Conservation (phyloP, 371 early-diverging fungal species). For the Mucor saturninus region DNA sequence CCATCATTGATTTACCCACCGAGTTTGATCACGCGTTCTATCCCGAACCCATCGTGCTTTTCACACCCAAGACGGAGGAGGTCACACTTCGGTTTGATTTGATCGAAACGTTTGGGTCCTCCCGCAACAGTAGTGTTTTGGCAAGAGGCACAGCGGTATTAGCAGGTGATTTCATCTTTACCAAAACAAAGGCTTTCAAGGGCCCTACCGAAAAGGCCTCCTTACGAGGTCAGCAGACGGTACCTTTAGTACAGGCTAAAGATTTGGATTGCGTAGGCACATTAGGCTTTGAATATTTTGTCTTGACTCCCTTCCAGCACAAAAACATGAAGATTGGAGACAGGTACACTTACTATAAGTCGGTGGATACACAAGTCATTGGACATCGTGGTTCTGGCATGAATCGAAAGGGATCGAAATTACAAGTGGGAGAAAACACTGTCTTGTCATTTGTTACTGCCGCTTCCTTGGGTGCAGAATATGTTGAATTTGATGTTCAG, state of each 20-base stretch:
- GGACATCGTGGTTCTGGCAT: constrained; percentile 97
- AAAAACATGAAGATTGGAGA: constrained; percentile 60
- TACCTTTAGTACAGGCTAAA: constrained; percentile 61
- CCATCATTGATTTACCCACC: constrained; percentile 65
- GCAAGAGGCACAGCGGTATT: constrained; percentile 67
- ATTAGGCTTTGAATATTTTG: constrained; percentile 66
- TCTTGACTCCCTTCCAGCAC: constrained; percentile 72
- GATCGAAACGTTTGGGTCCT: constrained; percentile 65
- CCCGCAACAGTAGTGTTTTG: constrained; percentile 45
- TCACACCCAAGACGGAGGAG: constrained; percentile 56
- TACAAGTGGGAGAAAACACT: constrained; percentile 95
- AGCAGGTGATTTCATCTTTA: constrained; percentile 52
- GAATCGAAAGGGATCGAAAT: constrained; percentile 65
- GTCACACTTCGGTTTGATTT: constrained; percentile 67
- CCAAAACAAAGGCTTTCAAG: constrained; percentile 46
- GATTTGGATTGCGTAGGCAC: constrained; percentile 65
- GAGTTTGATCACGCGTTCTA: constrained; percentile 37
- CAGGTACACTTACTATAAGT: constrained; percentile 69
- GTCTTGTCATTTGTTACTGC: constrained; percentile 90
- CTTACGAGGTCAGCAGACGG: constrained; percentile 56
- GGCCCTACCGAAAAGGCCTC: constrained; percentile 44
- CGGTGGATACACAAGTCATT: constrained; percentile 74
- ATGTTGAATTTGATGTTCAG: constrained; percentile 98
- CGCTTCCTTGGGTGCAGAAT: constrained; percentile 85
- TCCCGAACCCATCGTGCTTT: constrained; percentile 68